A percentile compares a stretch with the other conserved stretches of the same genome.
These are phyloP conservation scores for Suhomyces taliae DNA, from an alignment of 1,139 yeast species.

Conservation along the genomic window DNA sequence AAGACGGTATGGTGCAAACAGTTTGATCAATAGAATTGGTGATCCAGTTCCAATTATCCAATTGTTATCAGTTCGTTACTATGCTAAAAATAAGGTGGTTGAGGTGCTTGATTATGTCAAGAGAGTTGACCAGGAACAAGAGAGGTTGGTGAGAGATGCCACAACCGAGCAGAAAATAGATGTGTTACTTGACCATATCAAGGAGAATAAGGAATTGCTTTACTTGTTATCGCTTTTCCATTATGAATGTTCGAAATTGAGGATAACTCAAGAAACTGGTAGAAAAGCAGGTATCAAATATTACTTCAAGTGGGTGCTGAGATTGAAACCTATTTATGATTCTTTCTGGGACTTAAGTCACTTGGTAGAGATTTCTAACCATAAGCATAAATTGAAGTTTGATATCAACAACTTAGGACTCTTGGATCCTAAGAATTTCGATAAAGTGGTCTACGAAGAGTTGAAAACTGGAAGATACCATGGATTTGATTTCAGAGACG, in stretches of 20 bases:
- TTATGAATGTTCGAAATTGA: slow-evolving; percentile 32
- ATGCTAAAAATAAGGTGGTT: slow-evolving; percentile 4
- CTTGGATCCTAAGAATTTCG: slow-evolving; percentile 42
- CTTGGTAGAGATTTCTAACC: slow-evolving; percentile 32
- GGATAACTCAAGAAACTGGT: slow-evolving; percentile 20
- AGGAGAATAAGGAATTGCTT: slow-evolving; percentile 31
- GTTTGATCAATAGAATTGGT: neutral
- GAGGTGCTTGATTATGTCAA: slow-evolving; percentile 27
- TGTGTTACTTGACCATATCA: slow-evolving; percentile 27
- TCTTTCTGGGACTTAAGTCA: slow-evolving; percentile 45
- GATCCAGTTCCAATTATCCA: neutral
- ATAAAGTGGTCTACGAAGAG: slow-evolving; percentile 23
- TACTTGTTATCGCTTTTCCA: slow-evolving; percentile 34
- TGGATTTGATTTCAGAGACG: slow-evolving; percentile 24
- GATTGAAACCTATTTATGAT: slow-evolving; percentile 31
- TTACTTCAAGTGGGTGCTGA: slow-evolving; percentile 11
- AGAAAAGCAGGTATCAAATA: slow-evolving; percentile 6
- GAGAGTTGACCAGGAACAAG: slow-evolving; percentile 30
- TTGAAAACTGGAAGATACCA: slow-evolving; percentile 28
- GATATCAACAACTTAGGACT: slow-evolving; percentile 34
- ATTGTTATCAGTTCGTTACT: neutral
- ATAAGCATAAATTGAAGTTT: slow-evolving; percentile 28
- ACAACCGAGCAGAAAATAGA: slow-evolving; percentile 22
- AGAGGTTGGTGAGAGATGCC: slow-evolving; percentile 18
- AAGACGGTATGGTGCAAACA: neutral